phyloP scores from a whole-genome alignment of 129 eudicot species.

The Artemisia argyi region DNA sequence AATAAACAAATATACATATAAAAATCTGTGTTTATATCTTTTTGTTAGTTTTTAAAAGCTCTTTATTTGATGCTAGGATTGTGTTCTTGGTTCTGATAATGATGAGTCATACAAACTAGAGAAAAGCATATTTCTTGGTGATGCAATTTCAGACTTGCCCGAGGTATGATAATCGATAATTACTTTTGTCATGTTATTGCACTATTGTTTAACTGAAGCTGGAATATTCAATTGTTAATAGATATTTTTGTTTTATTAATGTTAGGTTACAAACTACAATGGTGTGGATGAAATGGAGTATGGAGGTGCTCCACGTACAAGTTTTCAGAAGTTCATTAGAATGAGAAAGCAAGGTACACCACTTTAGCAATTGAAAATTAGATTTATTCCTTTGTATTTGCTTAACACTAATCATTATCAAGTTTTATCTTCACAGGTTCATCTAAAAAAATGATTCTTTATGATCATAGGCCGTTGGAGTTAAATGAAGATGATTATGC shows the following conservation, averaged over 20 bases:
- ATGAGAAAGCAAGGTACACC: conserved; percentile 44
- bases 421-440: conserved; percentile 21
- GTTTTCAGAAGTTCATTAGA: conserved; percentile 59
- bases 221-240: not conserved
- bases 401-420: too few relatives aligned
- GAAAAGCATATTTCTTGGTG: conserved; percentile 50
- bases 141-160: conserved; percentile 75
- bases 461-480: conserved; percentile 56
- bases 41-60: not conserved
- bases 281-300: conserved; percentile 57
- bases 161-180: conserved; percentile 30
- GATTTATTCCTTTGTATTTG: not conserved
- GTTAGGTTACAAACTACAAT: conserved; percentile 56
- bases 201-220: not conserved
- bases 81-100: conserved; percentile 46
- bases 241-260: not conserved
- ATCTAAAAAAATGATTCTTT: conserved; percentile 32
- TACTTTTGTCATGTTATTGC: not conserved
- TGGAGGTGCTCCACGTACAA: conserved; percentile 37
- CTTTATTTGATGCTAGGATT: conserved; percentile 37
- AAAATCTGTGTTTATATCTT: not conserved
- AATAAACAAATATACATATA: not conserved
- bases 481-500: conserved; percentile 58
- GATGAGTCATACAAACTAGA: conserved; percentile 33
- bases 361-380: not conserved